A percentile compares a stretch with the other conserved stretches of the same genome.
Evolutionary conservation across 2,329 filamentous ascomycete species (phyloP).

Genomic region (Penicillium sp.): DNA sequence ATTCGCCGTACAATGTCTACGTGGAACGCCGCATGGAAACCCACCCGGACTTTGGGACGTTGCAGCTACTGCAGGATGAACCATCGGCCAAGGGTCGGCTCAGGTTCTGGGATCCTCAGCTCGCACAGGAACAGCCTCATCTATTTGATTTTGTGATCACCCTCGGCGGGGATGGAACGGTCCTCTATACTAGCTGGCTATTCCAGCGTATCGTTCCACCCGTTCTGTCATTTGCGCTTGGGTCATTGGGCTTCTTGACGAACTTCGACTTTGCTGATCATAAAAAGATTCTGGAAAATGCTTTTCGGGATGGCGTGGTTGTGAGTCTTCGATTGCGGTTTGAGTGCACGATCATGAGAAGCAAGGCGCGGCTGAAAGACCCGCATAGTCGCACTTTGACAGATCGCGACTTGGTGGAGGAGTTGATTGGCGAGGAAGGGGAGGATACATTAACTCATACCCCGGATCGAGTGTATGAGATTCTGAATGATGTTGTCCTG

Average conservation of each 20-base stretch:
- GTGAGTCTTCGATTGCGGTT: constrained; percentile 87
- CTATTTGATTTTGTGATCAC: constrained; percentile 93
- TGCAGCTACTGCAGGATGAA: constrained; percentile 66
- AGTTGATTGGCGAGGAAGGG: constrained; percentile 81
- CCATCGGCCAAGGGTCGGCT: constrained; percentile 60
- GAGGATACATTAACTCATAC: constrained; percentile 82
- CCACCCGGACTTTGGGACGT: constrained; percentile 71
- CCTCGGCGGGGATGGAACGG: constrained; percentile 92
- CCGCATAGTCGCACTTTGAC: constrained; percentile 28
- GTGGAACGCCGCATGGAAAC: constrained; percentile 74
- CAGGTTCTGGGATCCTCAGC: constrained; percentile 78
- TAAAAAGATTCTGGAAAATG: constrained; percentile 65
- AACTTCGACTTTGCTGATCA: constrained; percentile 90
- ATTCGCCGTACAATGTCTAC: constrained; percentile 72
- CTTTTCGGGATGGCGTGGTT: constrained; percentile 81
- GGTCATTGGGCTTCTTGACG: constrained; percentile 90
- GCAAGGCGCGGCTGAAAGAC: constrained; percentile 35
- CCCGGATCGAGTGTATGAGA: constrained; percentile 82
- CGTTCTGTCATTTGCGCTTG: constrained; percentile 85
- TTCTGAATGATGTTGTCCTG: constrained; percentile 95
- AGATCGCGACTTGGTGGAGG: constrained; percentile 76
- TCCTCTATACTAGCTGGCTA: constrained; percentile 93
- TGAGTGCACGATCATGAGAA: constrained; percentile 89
- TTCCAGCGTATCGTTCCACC: constrained; percentile 95
- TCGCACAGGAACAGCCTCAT: constrained; percentile 77